Conservation (phyloP, 2,329 filamentous ascomycete species). For the Bipolaris cookei region DNA sequence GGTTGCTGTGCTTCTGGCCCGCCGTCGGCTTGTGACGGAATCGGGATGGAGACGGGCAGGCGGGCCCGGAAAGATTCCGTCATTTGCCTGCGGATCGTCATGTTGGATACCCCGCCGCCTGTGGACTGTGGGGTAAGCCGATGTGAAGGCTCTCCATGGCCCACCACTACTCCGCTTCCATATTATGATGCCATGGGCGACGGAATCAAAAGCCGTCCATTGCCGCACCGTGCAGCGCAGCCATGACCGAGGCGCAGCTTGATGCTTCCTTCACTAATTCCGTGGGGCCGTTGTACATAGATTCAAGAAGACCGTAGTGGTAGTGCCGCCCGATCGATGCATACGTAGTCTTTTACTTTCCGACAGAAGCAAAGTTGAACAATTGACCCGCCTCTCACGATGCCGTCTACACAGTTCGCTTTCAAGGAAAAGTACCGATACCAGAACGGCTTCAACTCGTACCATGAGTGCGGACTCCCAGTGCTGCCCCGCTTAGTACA, state of each 20-base stretch:
- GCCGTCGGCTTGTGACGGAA: constrained; percentile 37
- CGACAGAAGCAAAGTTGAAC: constrained; percentile 29
- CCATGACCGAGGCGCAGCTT: constrained; percentile 24
- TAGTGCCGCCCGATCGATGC: constrained; percentile 20
- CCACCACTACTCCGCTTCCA: constrained; percentile 26
- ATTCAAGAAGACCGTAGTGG: not conserved
- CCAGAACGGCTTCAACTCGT: constrained; percentile 76
- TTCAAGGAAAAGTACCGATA: constrained; percentile 75
- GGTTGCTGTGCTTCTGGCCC: constrained; percentile 6
- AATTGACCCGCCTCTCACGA: constrained; percentile 45
- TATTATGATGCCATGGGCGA: constrained; percentile 16
- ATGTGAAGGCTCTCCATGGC: constrained; percentile 8
- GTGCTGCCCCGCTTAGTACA: not conserved
- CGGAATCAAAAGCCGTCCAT: constrained; percentile 41
- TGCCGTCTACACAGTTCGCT: constrained; percentile 70
- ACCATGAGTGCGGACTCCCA: constrained; percentile 70
- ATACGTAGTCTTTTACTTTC: constrained; percentile 35
- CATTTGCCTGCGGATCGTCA: constrained; percentile 19
- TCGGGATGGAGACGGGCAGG: constrained; percentile 23
- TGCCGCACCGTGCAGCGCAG: constrained; percentile 36
- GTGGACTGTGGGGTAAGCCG: constrained; percentile 32
- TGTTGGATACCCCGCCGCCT: not conserved
- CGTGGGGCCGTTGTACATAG: constrained; percentile 3
- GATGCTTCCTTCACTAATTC: not conserved
- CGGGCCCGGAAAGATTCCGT: constrained; percentile 38